Conservation (phyloP, 805 yeast genomes). For the Hanseniaspora taiwanica region DNA sequence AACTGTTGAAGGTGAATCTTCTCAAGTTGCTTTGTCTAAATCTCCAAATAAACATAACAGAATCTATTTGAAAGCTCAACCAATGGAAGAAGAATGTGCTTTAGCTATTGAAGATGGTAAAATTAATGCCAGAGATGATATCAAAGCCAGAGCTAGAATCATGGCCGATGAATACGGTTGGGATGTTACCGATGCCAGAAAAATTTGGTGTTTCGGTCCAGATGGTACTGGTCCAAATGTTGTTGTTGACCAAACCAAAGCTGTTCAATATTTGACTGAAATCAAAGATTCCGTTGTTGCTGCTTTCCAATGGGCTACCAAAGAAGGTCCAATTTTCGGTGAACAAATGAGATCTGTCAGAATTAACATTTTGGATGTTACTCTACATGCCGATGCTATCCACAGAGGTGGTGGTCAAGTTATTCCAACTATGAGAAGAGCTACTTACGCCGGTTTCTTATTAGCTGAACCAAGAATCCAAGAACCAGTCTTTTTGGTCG, state of each 20-base stretch:
- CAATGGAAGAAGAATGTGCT: slow-evolving; percentile 86
- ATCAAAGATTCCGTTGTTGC: slow-evolving; percentile 99
- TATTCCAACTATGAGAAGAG: slow-evolving; percentile 99
- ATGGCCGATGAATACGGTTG: slow-evolving; percentile 98
- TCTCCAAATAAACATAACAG: slow-evolving; percentile 99
- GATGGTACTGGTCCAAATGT: slow-evolving; percentile 98
- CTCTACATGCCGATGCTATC: slow-evolving; percentile 99
- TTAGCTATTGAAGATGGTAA: slow-evolving; percentile 87
- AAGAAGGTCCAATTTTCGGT: slow-evolving; percentile 98
- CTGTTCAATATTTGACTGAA: slow-evolving; percentile 97
- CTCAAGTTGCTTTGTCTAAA: slow-evolving; percentile 93
- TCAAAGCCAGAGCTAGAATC: slow-evolving; percentile 97
- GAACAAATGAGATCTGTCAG: slow-evolving; percentile 93
- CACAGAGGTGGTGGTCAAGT: slow-evolving; percentile 99
- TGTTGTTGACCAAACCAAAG: slow-evolving; percentile 99
- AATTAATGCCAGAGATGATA: slow-evolving; percentile 90
- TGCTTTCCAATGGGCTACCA: slow-evolving; percentile 99
- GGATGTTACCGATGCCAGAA: slow-evolving; percentile 99
- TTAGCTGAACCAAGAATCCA: slow-evolving; percentile 98
- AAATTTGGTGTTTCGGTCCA: slow-evolving; percentile 99
- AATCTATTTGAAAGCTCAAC: slow-evolving; percentile 94
- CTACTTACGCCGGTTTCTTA: slow-evolving; percentile 93
- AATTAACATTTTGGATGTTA: slow-evolving; percentile 96
- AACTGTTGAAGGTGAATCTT: slow-evolving; percentile 87
- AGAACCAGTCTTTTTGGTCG: slow-evolving; percentile 98